Evolutionary conservation across 2,329 filamentous ascomycete genomes (phyloP).

Genomic region (Salinomyces thailandicus): DNA sequence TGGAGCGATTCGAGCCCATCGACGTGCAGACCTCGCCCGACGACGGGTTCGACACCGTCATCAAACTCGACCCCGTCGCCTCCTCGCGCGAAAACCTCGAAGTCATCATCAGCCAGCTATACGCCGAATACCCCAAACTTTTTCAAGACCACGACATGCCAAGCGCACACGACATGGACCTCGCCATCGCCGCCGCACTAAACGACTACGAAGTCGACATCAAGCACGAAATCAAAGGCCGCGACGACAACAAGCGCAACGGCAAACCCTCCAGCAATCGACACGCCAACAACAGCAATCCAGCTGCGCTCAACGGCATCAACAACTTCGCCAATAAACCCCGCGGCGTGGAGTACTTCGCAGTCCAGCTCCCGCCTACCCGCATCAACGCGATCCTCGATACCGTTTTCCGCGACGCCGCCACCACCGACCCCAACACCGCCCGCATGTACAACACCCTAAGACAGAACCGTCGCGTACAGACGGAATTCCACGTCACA

Average conservation of each 20-base stretch:
- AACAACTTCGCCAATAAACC: slow-evolving; percentile 39
- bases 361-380: slow-evolving; percentile 43
- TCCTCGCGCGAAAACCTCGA: slow-evolving; percentile 83
- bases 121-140: slow-evolving; percentile 67
- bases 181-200: slow-evolving; percentile 64
- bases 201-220: slow-evolving; percentile 67
- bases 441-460: slow-evolving; percentile 67
- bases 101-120: slow-evolving; percentile 59
- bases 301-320: slow-evolving; percentile 17
- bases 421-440: slow-evolving; percentile 36
- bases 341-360: slow-evolving; percentile 54
- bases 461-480: slow-evolving; percentile 61
- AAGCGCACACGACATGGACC: slow-evolving; percentile 61
- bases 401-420: slow-evolving; percentile 52
- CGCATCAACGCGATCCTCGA: slow-evolving; percentile 53
- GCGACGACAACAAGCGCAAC: slow-evolving; percentile 36
- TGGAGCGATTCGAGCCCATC: slow-evolving; percentile 72
- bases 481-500: slow-evolving; percentile 85
- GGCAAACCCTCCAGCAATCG: slow-evolving; percentile 24
- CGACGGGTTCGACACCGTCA: slow-evolving; percentile 68
- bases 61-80: slow-evolving; percentile 67
- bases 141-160: slow-evolving; percentile 55
- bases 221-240: slow-evolving; percentile 60
- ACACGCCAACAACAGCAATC: too few relatives aligned
- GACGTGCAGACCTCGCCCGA: slow-evolving; percentile 61